A percentile compares a stretch with the other conserved stretches of the same genome.
These are phyloP conservation scores for Chytridiales sp. DNA, from an alignment of 371 early-diverging fungal species.

Conservation along the genomic window DNA sequence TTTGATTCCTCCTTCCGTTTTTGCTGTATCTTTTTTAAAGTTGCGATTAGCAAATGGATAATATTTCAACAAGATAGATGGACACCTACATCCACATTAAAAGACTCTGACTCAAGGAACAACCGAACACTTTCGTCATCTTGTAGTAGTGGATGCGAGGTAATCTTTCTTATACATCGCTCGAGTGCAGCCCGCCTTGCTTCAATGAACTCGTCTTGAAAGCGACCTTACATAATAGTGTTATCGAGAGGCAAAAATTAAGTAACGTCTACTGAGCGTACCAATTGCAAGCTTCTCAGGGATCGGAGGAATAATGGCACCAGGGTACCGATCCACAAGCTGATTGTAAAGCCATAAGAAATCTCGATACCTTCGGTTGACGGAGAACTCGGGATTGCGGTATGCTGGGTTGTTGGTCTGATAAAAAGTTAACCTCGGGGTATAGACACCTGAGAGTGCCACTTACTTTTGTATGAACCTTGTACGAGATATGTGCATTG, in stretches of 20 bases:
- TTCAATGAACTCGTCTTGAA: constrained; percentile 95
- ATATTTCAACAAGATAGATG: constrained; percentile 15
- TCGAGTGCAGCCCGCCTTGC: constrained; percentile 81
- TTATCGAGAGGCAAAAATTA: not conserved
- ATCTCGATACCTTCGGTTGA: constrained; percentile 86
- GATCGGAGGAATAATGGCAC: constrained; percentile 89
- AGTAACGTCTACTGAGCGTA: constrained; percentile 10
- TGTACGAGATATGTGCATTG: constrained; percentile 83
- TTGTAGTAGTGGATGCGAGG: constrained; percentile 80
- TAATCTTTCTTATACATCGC: constrained; percentile 74
- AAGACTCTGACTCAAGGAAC: constrained; percentile 87
- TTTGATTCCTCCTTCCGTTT: constrained; percentile 45
- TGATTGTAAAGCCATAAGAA: constrained; percentile 93
- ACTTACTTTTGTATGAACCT: constrained; percentile 76
- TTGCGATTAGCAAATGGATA: not conserved
- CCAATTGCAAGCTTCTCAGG: constrained; percentile 91
- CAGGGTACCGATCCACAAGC: constrained; percentile 76
- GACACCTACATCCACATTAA: constrained; percentile 56
- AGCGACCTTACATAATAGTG: constrained; percentile 63
- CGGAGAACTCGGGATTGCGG: constrained; percentile 71
- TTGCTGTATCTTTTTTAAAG: constrained; percentile 22
- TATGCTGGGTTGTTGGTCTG: constrained; percentile 78
- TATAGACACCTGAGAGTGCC: no score
- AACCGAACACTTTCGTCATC: constrained; percentile 79
- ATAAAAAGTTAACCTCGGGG: constrained; percentile 1